phyloP scores from a whole-genome alignment of 305 asterid species.

The Fraxinus latifolia region DNA sequence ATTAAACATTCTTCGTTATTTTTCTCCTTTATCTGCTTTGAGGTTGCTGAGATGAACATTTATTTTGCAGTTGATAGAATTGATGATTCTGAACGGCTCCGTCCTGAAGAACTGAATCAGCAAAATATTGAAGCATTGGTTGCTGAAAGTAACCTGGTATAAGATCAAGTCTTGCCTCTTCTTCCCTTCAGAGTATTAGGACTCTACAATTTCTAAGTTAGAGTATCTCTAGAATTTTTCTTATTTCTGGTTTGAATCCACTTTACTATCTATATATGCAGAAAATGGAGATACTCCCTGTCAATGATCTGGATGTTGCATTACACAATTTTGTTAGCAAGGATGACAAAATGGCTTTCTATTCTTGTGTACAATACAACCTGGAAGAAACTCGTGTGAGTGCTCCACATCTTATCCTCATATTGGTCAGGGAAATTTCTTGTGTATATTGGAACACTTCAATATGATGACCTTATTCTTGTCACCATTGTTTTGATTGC shows the following conservation, averaged over 20 bases:
- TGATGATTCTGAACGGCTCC: conserved; percentile 78
- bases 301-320: conserved; percentile 90
- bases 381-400: conserved; percentile 95
- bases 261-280: conserved; percentile 33
- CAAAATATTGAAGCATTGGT: conserved; percentile 96
- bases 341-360: conserved; percentile 91
- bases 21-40: conserved; percentile 20
- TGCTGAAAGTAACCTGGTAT: conserved; percentile 97
- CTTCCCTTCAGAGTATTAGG: conserved; percentile 19
- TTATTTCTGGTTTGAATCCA: conserved; percentile 14
- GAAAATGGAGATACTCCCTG: conserved; percentile 99
- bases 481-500: conserved; percentile 6
- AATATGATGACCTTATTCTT: neutral
- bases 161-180: conserved; percentile 25
- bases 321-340: conserved; percentile 88
- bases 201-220: conserved; percentile 17
- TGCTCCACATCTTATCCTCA: conserved; percentile 22
- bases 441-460: conserved; percentile 16
- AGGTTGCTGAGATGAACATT: conserved; percentile 7
- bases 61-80: conserved; percentile 49
- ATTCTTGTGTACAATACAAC: conserved; percentile 83
- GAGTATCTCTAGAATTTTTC: conserved; percentile 8
- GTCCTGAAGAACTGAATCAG: conserved; percentile 96
- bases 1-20: neutral
- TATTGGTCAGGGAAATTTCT: neutral